Percentiles rank a stretch among this genome's conserved stretches.
These are phyloP conservation scores for Backusella morwellensis DNA, from an alignment of 192 early-diverging fungal genomes.

Conservation along the genomic window DNA sequence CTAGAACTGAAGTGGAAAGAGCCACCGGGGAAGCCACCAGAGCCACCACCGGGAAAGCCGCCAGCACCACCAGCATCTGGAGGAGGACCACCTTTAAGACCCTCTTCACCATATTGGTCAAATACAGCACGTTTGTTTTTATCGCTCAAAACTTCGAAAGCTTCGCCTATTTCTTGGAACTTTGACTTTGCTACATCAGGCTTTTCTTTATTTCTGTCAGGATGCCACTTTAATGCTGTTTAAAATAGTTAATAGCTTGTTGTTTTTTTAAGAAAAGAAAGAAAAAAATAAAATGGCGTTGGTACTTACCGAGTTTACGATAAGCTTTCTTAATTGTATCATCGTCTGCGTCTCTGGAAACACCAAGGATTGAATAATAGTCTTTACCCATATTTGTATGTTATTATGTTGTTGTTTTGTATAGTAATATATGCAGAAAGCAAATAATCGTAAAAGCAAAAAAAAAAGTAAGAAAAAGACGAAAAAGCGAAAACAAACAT, in stretches of 20 bases:
- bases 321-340: slow-evolving; percentile 81
- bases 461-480: background rate
- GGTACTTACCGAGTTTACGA: slow-evolving; percentile 50
- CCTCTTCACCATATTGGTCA: slow-evolving; percentile 96
- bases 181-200: slow-evolving; percentile 68
- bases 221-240: slow-evolving; percentile 61
- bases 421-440: background rate
- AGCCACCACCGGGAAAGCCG: slow-evolving; percentile 44
- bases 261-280: background rate
- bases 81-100: slow-evolving; percentile 74
- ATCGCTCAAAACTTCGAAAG: slow-evolving; percentile 95
- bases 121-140: slow-evolving; percentile 91
- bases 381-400: slow-evolving; percentile 76
- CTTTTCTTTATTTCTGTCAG: slow-evolving; percentile 41
- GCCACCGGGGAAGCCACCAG: slow-evolving; percentile 55
- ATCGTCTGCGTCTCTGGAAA: slow-evolving; percentile 75
- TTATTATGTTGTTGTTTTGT: background rate
- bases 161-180: slow-evolving; percentile 98
- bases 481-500: background rate
- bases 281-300: background rate
- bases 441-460: background rate
- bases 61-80: slow-evolving; percentile 57
- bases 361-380: slow-evolving; percentile 91
- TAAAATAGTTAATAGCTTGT: background rate
- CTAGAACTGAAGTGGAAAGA: slow-evolving; percentile 2